These are phyloP conservation scores for Plasmodium cynomolgi DNA, from an alignment of 169 alveolate species.

Conservation along the genomic window DNA sequence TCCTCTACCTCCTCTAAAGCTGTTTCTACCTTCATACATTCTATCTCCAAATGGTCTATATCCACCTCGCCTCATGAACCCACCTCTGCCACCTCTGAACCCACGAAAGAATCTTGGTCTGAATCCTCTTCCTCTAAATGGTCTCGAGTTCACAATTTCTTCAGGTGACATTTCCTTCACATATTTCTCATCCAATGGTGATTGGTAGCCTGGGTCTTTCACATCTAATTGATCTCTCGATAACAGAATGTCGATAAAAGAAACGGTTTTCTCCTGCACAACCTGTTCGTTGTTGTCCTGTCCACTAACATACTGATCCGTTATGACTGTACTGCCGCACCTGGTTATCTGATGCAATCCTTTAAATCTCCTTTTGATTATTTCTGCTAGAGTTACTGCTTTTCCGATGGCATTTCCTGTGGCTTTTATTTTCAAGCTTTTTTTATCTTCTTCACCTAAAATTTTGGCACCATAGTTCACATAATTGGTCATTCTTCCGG, in stretches of 20 bases:
- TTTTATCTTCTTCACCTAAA: constrained; percentile 82
- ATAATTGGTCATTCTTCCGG: constrained; percentile 87
- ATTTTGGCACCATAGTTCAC: constrained; percentile 87
- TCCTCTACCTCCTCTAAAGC: constrained; percentile 75
- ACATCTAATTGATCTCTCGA: constrained; percentile 80
- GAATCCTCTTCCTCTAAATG: constrained; percentile 66
- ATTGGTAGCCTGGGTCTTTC: constrained; percentile 85
- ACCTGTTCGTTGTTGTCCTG: constrained; percentile 88
- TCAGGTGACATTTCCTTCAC: constrained; percentile 81
- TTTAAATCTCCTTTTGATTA: constrained; percentile 85
- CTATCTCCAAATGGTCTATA: constrained; percentile 71
- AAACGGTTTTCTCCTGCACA: constrained; percentile 81
- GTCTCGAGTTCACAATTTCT: constrained; percentile 76
- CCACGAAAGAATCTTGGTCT: constrained; percentile 75
- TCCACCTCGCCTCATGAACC: constrained; percentile 73
- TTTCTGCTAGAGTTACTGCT: constrained; percentile 90
- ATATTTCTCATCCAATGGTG: constrained; percentile 84
- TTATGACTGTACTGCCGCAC: constrained; percentile 81
- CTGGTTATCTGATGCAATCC: constrained; percentile 90
- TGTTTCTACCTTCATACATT: constrained; percentile 69
- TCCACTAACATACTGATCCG: constrained; percentile 86
- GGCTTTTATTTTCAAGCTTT: constrained; percentile 87
- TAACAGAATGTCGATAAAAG: constrained; percentile 83
- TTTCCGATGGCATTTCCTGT: constrained; percentile 92
- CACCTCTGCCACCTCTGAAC: constrained; percentile 77